phyloP scores from a whole-genome alignment of 768 basidiomycete genomes.

The Boletus eberwhitei region DNA sequence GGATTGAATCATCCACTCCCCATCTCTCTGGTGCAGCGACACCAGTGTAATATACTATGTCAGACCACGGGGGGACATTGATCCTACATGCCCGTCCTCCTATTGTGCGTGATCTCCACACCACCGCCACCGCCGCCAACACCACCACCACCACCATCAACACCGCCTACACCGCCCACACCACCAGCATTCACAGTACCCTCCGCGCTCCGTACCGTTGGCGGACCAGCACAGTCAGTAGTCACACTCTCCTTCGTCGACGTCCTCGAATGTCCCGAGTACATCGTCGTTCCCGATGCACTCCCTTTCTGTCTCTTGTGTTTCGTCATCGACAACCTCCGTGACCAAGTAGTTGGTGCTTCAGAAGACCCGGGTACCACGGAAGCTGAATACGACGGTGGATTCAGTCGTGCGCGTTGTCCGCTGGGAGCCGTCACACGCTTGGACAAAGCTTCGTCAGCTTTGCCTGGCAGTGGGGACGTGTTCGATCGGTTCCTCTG shows the following conservation, averaged over 20 bases:
- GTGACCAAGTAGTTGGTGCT: not conserved
- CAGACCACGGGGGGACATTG: constrained; percentile 7
- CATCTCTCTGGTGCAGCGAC: too few species aligned
- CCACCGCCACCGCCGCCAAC: not conserved
- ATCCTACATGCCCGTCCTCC: not conserved
- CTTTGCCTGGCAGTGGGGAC: not conserved
- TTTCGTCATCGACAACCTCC: constrained; percentile 1
- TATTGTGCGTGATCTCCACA: not conserved
- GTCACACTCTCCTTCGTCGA: constrained; percentile 1
- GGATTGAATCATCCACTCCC: not conserved
- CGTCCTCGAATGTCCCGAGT: constrained; percentile 10
- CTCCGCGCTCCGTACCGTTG: not conserved
- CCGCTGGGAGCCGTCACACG: not conserved
- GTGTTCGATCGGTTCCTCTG: not conserved
- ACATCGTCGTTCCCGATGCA: constrained; percentile 3
- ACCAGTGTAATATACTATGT: constrained; percentile 7
- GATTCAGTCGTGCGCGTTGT: constrained; percentile 23
- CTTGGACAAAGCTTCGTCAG: constrained; percentile 4
- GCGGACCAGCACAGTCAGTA: not conserved
- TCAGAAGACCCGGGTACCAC: not conserved
- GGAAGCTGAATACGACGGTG: constrained; percentile 24
- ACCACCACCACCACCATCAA: not conserved
- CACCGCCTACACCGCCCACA: not conserved
- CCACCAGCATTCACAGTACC: not conserved
- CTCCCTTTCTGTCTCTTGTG: not conserved